phyloP scores from a whole-genome alignment of 1,284 basidiomycete species.

The Irpex sp. region DNA sequence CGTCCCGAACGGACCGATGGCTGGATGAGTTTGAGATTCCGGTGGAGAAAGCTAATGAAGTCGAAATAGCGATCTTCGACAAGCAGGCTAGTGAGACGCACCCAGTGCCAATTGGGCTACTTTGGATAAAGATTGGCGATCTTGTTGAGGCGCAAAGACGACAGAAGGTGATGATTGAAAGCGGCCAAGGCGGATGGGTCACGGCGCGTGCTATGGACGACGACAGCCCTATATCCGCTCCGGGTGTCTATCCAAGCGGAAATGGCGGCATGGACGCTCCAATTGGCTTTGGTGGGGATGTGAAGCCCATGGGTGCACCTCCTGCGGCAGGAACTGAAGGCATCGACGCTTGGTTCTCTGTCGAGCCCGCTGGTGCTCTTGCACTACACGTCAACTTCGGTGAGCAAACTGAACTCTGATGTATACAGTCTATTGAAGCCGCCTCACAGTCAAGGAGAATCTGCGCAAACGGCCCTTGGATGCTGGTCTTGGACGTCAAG shows the following conservation, averaged over 20 bases:
- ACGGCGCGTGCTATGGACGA: conserved; percentile 84
- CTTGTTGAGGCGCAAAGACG: conserved; percentile 92
- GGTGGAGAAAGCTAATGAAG: conserved; percentile 98
- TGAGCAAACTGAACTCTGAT: conserved; percentile 37
- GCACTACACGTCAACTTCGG: conserved; percentile 86
- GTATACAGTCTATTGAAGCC: conserved; percentile 11
- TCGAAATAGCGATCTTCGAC: conserved; percentile 96
- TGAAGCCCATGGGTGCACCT: conserved; percentile 26
- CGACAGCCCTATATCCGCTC: conserved; percentile 37
- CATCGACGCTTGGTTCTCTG: conserved; percentile 95
- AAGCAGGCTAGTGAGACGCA: conserved; percentile 78
- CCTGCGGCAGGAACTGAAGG: conserved; percentile 56
- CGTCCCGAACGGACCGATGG: conserved; percentile 94
- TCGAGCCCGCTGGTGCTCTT: conserved; percentile 97
- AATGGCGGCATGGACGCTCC: conserved; percentile 57
- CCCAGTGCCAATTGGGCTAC: conserved; percentile 88
- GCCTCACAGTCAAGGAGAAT: conserved; percentile 84
- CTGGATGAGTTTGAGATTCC: conserved; percentile 96
- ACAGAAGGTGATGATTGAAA: conserved; percentile 88
- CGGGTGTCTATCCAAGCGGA: conserved; percentile 33
- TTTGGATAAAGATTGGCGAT: conserved; percentile 96
- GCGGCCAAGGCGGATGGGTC: conserved; percentile 88
- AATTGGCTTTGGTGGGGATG: conserved; percentile 41
- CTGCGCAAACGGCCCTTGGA: conserved; percentile 94
- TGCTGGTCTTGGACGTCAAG: conserved; percentile 93